phyloP scores from a whole-genome alignment of 2,329 filamentous ascomycete species.

The Ophiostoma ips region DNA sequence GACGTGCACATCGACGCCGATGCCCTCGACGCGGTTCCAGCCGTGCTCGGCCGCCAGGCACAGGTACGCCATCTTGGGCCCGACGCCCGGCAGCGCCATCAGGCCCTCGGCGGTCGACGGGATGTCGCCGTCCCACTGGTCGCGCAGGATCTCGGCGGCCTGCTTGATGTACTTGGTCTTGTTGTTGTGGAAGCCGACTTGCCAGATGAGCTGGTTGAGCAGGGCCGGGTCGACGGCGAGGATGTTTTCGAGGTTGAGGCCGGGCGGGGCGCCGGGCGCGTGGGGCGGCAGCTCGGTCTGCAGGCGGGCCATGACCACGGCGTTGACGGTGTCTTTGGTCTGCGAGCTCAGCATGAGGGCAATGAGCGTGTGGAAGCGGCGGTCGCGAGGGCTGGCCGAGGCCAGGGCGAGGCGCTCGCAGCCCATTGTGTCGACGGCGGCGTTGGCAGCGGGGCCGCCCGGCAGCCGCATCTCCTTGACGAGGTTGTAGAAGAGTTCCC shows the following conservation, averaged over 20 bases:
- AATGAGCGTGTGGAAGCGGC: conserved; percentile 74
- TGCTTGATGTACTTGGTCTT: conserved; percentile 72
- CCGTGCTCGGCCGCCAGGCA: conserved; percentile 57
- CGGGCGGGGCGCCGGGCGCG: conserved; percentile 28
- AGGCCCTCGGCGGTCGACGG: conserved; percentile 65
- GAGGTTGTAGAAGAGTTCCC: conserved; percentile 67
- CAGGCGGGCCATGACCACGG: conserved; percentile 65
- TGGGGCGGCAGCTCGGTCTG: conserved; percentile 55
- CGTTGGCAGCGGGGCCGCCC: conserved; percentile 46
- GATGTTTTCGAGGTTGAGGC: conserved; percentile 64
- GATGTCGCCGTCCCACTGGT: conserved; percentile 61
- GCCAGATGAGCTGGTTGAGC: conserved; percentile 61
- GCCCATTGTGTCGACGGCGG: conserved; percentile 95
- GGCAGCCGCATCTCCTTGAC: conserved; percentile 62
- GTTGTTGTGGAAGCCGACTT: conserved; percentile 89
- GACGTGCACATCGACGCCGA: conserved; percentile 90
- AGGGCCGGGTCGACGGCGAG: conserved; percentile 52
- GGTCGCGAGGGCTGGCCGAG: conserved; percentile 35
- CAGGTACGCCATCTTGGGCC: conserved; percentile 89
- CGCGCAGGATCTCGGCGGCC: conserved; percentile 56
- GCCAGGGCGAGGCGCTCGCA: conserved; percentile 61
- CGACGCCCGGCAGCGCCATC: conserved; percentile 68
- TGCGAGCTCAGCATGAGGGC: conserved; percentile 85
- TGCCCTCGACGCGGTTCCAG: conserved; percentile 53
- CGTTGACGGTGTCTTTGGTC: conserved; percentile 85